Evolutionary conservation across 345 rosid species (phyloP), one percentile per base, ranked within the genome.

Genomic region (Brassica cretica): DNA sequence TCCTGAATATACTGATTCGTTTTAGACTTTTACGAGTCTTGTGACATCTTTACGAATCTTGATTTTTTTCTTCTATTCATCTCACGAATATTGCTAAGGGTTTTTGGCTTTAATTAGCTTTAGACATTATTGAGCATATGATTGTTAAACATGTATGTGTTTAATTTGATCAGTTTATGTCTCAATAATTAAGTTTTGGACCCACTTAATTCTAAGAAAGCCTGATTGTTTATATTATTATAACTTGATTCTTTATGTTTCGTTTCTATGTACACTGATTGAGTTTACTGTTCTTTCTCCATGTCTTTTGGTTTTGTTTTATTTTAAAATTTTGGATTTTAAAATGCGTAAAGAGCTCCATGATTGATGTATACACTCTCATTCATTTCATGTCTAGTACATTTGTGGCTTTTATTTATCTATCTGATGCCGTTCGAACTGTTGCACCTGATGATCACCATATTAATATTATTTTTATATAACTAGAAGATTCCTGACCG

Each of bases 211-310:
- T 64, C 37, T 53, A 63, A 74, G 64, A 65, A 19, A 9, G 44
- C 5, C 29, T 15, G 59, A 58, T 39, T 75, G 51, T 59, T 64
- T 74, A 6, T 73, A 30, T 64, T 49, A 64, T 49, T 55, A 3
- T 29, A 67, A 29, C 10, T 61, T 60, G 65, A 35, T 39, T 68
- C 0, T 6, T 76, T 76, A 44, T 19, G 37, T 56, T 55, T 66
- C 44, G 56, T 75, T 14, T 76, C 68, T 76, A 15, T 76, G 37
- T 62, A 24, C 39, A 76, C 58, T 69, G 70, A 69, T 69, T 69
- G 59, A 71, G 71, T 77, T 70, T 55, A 64, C 80, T 77, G 80
- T 77, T 77, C 59, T 65, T 39, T 71, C 46, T 64, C 71, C 76
- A 55, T 71, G 76, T 64, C 76, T 77, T 70, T 64, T 64, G 80